phyloP scores from a whole-genome alignment of 2,329 filamentous ascomycete species.

The Colletotrichum neosansevieriae region DNA sequence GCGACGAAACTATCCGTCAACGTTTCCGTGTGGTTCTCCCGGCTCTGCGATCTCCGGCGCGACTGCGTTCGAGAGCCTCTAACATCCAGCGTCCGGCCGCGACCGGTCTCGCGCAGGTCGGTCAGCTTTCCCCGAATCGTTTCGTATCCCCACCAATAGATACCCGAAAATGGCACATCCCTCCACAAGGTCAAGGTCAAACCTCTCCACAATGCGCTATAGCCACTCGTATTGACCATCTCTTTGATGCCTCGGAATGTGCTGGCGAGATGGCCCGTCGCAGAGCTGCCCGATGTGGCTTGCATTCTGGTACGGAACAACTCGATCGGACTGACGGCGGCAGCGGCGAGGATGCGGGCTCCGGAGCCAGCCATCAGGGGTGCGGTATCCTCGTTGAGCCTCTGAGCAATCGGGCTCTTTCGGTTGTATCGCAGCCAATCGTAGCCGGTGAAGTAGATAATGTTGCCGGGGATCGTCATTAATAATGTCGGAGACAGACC shows the following conservation, averaged over 20 bases:
- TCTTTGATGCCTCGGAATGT: conserved; percentile 81
- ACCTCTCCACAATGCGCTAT: conserved; percentile 88
- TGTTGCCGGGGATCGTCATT: conserved; percentile 95
- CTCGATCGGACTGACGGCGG: conserved; percentile 89
- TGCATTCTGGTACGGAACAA: conserved; percentile 95
- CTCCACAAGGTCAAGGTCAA: conserved; percentile 93
- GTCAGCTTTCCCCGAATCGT: conserved; percentile 78
- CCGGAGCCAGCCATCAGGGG: conserved; percentile 84
- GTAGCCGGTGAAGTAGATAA: conserved; percentile 99
- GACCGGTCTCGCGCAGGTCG: conserved; percentile 70
- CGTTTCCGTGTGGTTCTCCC: conserved; percentile 79
- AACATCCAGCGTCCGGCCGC: conserved; percentile 55
- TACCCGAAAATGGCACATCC: conserved; percentile 94
- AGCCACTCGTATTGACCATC: conserved; percentile 84
- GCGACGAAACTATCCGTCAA: conserved; percentile 91
- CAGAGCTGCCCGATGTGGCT: conserved; percentile 71
- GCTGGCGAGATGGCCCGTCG: conserved; percentile 79
- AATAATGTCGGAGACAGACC: conserved; percentile 92
- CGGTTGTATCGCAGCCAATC: conserved; percentile 88
- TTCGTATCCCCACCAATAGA: conserved; percentile 99
- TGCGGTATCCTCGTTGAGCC: conserved; percentile 76
- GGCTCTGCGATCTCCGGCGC: conserved; percentile 69
- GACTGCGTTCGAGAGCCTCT: conserved; percentile 55
- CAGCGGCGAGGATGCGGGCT: conserved; percentile 84
- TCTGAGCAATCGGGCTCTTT: conserved; percentile 76